A percentile compares a stretch with the other conserved stretches of the same genome.
Conservation (phyloP, 2,329 filamentous ascomycete genomes). For the Botryosphaeria dothidea region DNA sequence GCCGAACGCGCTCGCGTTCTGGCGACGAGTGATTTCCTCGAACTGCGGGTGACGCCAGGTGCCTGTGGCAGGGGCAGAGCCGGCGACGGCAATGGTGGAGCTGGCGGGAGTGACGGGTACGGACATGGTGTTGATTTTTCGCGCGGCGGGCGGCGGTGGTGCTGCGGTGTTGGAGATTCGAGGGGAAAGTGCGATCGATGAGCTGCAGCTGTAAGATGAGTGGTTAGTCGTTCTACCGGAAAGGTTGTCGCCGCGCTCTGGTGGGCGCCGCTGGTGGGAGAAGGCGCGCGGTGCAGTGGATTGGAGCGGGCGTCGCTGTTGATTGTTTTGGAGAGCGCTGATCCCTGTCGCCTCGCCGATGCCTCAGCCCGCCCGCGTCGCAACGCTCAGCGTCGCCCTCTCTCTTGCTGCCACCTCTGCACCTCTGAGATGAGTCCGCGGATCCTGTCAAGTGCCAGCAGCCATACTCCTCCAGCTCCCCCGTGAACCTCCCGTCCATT, state of each 20-base stretch:
- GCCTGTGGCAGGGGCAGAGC: slow-evolving; percentile 53
- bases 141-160: neutral
- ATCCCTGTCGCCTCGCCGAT: slow-evolving; percentile 9
- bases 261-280: neutral
- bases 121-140: slow-evolving; percentile 19
- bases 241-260: neutral
- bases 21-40: slow-evolving; percentile 80
- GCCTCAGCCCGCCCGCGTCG: neutral
- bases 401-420: neutral
- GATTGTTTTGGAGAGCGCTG: slow-evolving; percentile 18
- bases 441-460: neutral
- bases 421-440: neutral
- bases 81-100: slow-evolving; percentile 14
- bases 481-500: neutral
- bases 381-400: neutral
- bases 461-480: neutral
- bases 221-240: slow-evolving; percentile 5
- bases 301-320: slow-evolving; percentile 2
- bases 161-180: neutral
- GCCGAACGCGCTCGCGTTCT: slow-evolving; percentile 75
- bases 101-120: slow-evolving; percentile 15
- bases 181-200: no score
- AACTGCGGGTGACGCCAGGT: slow-evolving; percentile 90
- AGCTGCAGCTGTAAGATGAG: neutral
- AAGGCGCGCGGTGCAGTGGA: neutral